Conservation (phyloP, 108 stramenopile species). For the Seminavis robusta region DNA sequence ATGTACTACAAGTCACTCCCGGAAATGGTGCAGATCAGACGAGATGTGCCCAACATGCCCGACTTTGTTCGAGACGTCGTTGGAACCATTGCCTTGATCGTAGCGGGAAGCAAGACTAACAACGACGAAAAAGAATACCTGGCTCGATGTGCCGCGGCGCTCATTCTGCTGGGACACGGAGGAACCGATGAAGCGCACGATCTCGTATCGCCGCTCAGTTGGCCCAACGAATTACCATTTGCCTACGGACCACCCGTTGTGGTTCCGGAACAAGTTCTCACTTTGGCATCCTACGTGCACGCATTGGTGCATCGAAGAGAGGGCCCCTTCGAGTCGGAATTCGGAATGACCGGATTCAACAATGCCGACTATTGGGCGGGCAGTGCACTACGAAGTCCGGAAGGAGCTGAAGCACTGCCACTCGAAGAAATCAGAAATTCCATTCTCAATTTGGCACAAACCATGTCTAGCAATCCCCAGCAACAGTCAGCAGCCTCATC, state of each 20-base stretch:
- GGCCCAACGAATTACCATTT: constrained; percentile 33
- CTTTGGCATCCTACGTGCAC: constrained; percentile 36
- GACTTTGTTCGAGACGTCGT: no score
- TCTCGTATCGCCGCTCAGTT: constrained; percentile 35
- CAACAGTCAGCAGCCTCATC: no score
- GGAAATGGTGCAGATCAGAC: no score
- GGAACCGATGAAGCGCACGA: constrained; percentile 44
- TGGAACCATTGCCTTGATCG: no score
- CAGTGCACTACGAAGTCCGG: constrained; percentile 11
- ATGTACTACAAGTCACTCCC: no score
- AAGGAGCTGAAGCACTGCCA: constrained; percentile 2
- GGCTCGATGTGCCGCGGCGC: no score
- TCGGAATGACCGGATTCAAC: constrained; percentile 45
- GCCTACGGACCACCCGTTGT: constrained; percentile 23
- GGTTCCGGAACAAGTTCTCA: not conserved
- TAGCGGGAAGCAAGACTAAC: no score
- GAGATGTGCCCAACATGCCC: no score
- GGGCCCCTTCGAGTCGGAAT: constrained; percentile 32
- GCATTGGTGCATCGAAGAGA: constrained; percentile 43
- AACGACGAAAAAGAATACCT: no score
- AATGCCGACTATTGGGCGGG: constrained; percentile 52
- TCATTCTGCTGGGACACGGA: constrained; percentile 40
- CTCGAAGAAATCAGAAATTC: no score
- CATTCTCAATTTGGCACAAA: no score
- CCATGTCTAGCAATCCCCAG: no score